Conservation (phyloP, 2,329 filamentous ascomycete species). For the Kalmusia sp. region DNA sequence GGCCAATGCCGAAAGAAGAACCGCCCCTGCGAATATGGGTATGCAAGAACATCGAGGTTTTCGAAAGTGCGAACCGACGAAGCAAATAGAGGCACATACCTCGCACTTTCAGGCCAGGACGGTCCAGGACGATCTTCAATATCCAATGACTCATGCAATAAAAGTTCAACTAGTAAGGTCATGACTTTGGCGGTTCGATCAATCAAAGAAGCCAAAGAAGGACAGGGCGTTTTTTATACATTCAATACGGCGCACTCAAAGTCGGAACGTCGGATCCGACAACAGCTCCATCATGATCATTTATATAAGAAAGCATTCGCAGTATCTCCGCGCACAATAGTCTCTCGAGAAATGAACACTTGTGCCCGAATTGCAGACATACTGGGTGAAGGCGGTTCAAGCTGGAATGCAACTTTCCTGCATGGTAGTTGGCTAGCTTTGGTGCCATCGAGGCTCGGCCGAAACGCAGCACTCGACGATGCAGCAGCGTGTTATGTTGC, state of each 20-base stretch:
- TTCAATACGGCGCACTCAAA: background rate
- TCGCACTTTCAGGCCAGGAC: no score
- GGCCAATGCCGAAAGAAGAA: conserved; percentile 15
- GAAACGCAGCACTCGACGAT: conserved; percentile 4
- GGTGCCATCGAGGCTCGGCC: conserved; percentile 6
- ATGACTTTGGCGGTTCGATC: conserved; percentile 1
- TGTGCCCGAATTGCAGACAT: background rate
- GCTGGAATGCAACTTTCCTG: conserved; percentile 5
- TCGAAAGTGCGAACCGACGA: background rate
- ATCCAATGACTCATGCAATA: conserved; percentile 57
- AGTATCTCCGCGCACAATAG: background rate
- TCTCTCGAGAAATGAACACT: conserved; percentile 1
- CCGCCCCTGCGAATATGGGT: conserved; percentile 10
- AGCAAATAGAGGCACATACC: background rate
- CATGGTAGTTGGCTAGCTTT: conserved; percentile 2
- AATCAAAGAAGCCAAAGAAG: conserved; percentile 2
- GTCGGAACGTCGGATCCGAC: background rate
- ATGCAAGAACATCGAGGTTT: background rate
- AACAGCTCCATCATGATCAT: no score
- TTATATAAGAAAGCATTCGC: background rate
- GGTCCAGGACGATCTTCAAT: conserved; percentile 60
- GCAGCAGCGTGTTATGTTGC: conserved; percentile 6
- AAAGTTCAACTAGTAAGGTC: conserved; percentile 35
- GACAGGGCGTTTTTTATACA: conserved; percentile 5
- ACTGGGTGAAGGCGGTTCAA: background rate